phyloP scores from a whole-genome alignment of 192 early-diverging fungal species.

The Coemansia sp. region DNA sequence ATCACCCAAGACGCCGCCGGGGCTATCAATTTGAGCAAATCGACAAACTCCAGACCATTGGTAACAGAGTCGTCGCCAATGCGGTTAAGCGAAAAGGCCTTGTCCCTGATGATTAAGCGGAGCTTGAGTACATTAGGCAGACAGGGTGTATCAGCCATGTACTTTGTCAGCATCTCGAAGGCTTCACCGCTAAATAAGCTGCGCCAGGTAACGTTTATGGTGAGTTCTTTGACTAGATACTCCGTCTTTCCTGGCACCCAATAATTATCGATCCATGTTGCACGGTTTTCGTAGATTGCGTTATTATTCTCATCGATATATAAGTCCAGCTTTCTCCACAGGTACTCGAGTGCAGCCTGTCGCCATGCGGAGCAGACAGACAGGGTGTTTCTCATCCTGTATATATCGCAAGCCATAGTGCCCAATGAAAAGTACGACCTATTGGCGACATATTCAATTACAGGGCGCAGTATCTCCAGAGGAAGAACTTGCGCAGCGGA shows the following conservation, averaged over 20 bases:
- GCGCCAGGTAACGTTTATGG: neutral
- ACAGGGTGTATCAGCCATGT: neutral
- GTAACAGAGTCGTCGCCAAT: neutral
- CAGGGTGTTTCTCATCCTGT: neutral
- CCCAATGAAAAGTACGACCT: neutral
- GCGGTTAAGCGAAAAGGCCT: neutral
- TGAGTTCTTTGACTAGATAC: neutral
- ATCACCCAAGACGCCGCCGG: neutral
- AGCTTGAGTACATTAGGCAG: neutral
- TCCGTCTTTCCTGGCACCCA: neutral
- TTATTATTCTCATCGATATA: neutral
- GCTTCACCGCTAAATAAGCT: neutral
- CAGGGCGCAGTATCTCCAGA: neutral
- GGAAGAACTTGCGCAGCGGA: neutral
- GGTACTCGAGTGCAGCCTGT: neutral
- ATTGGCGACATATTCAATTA: neutral
- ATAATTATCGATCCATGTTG: neutral
- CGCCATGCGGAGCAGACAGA: neutral
- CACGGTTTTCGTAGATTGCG: neutral
- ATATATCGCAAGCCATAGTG: neutral
- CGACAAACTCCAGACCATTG: neutral
- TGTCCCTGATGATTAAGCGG: neutral
- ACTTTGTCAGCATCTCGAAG: neutral
- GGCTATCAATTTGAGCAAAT: neutral
- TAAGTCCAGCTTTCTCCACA: neutral